Evolutionary conservation across 2,329 filamentous ascomycete species (phyloP).

Genomic region (Phyllosticta citrichinensis): DNA sequence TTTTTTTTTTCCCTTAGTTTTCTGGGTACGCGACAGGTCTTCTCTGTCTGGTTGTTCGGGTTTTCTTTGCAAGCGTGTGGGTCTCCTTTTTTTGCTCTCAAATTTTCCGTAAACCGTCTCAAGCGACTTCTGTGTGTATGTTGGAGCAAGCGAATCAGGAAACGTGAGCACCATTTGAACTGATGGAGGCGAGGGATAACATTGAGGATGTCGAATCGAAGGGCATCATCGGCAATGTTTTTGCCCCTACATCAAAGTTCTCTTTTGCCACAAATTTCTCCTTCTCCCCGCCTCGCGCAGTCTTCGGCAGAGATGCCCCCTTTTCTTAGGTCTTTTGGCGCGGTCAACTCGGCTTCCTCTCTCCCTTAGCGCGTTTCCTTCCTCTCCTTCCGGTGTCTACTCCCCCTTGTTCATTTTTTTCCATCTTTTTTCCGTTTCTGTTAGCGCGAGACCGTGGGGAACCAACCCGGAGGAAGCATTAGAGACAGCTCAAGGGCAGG

Average conservation of each 20-base stretch:
- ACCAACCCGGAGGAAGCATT: slow-evolving; percentile 3
- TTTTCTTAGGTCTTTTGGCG: slow-evolving; percentile 3
- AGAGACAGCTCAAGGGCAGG: slow-evolving; percentile 3
- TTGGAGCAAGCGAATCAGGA: slow-evolving; percentile 7
- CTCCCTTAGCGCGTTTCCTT: neutral
- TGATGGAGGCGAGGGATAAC: neutral
- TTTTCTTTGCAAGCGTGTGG: slow-evolving; percentile 8
- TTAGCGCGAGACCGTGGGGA: slow-evolving; percentile 3
- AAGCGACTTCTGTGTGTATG: slow-evolving; percentile 8
- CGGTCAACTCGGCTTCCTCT: slow-evolving; percentile 1
- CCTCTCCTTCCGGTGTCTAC: neutral
- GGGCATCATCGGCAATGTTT: slow-evolving; percentile 7
- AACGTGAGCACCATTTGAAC: neutral
- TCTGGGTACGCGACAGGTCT: slow-evolving; percentile 26
- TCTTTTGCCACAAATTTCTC: slow-evolving; percentile 8
- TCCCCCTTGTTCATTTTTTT: neutral
- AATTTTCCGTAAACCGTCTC: slow-evolving; percentile 5
- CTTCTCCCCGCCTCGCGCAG: slow-evolving; percentile 1
- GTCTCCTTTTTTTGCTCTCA: neutral
- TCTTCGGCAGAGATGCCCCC: neutral
- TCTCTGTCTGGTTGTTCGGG: slow-evolving; percentile 6
- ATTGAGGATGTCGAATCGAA: neutral
- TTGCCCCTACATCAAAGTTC: slow-evolving; percentile 1
- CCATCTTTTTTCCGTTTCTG: neutral
- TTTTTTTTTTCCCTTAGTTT: slow-evolving; percentile 14